A percentile compares a stretch with the other conserved stretches of the same genome.
Conservation (phyloP, 495 filamentous ascomycete genomes). For the Tuber microsphaerosporum region DNA sequence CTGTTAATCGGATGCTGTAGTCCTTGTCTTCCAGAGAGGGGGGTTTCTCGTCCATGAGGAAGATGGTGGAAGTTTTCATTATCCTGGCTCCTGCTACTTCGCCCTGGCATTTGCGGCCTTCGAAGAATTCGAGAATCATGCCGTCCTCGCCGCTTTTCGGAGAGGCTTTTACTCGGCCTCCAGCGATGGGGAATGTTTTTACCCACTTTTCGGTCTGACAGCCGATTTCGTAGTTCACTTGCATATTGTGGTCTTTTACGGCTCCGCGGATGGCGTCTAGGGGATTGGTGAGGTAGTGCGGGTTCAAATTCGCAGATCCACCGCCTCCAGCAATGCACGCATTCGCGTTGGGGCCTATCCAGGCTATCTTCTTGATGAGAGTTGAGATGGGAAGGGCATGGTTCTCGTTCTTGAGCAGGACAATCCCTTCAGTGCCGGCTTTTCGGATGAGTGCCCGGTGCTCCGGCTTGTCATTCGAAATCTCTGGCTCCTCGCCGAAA, state of each 20-base stretch:
- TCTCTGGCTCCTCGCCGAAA: constrained; percentile 48
- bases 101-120: constrained; percentile 54
- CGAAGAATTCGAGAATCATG: constrained; percentile 56
- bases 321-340: constrained; percentile 69
- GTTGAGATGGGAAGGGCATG: constrained; percentile 58
- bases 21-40: constrained; percentile 52
- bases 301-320: constrained; percentile 66
- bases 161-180: constrained; percentile 40
- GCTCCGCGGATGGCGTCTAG: constrained; percentile 49
- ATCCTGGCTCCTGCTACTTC: constrained; percentile 48
- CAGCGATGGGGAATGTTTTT: constrained; percentile 53
- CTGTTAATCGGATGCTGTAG: constrained; percentile 55
- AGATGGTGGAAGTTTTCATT: constrained; percentile 55
- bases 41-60: constrained; percentile 57
- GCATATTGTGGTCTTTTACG: constrained; percentile 42
- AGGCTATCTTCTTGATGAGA: constrained; percentile 55
- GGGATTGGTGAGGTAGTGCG: constrained; percentile 65
- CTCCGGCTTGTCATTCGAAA: constrained; percentile 48
- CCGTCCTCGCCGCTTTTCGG: constrained; percentile 51
- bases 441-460: constrained; percentile 50
- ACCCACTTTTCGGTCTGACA: constrained; percentile 60
- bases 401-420: constrained; percentile 60
- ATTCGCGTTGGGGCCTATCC: constrained; percentile 78
- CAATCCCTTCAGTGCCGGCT: constrained; percentile 52
- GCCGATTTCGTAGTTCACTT: constrained; percentile 49